Evolutionary conservation across 73 alveolate species (phyloP), one percentile per base, ranked within the genome.

Genomic region (Tetrahymena thermophila): DNA sequence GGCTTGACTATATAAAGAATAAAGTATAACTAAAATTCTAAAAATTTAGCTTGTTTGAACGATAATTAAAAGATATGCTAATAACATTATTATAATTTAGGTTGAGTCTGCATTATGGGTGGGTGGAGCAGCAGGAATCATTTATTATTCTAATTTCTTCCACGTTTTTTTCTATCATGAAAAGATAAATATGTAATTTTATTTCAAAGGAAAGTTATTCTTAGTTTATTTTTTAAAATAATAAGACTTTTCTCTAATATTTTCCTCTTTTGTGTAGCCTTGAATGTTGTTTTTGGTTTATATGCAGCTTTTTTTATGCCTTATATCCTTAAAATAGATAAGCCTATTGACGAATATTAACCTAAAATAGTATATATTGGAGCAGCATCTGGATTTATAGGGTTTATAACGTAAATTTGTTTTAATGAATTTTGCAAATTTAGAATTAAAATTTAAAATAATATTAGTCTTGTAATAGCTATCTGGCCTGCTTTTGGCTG

Each of bases 401-500:
- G 89, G n/a, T 71, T 71, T 71, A 19, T 71, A 71, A 71, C 89
- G 89, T 71, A 71, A 71, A 3, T 23, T n/a, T n/a, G n/a, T n/a
- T 56, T 56, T 23, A 23, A 56, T 16, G n/a, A 71, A 19, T 7
- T 28, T 28, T 28, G 23, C 21, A 71, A 28, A 8, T 19, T 71
- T 7, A 10, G 0, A 23, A 28, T 28, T 23, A 10, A n/a, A n/a
- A 71, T n/a, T 28, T 28, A 3, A 9, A 19, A 71, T 58, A 58
- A 15, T 58, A 71, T n/a, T 95, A 95, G 97, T 19, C 35, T 95
- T 31, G 57, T 43, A 16, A 95, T 95, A 0, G 97, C 97, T 1
- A 95, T 95, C 14, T 95, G 97, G 97, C 97, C 97, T 43, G 95
- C 94, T 19, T 95, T 85, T 31, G 97, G 97, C 50, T 95, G 97